phyloP scores from a whole-genome alignment of 148 eudicot genomes.

The Rhododendron ovatum region DNA sequence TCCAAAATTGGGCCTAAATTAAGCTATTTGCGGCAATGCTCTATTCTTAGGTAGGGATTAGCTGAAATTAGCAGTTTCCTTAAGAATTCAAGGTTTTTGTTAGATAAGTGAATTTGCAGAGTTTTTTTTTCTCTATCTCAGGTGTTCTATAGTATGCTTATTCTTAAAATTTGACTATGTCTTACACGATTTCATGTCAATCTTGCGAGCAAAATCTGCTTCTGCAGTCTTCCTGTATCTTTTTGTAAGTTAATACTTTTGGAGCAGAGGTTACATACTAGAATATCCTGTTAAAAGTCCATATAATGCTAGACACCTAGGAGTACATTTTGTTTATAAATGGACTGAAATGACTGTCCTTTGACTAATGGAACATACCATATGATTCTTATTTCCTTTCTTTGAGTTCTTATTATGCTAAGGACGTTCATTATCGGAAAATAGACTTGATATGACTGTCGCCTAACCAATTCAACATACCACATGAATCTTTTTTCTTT shows the following conservation, averaged over 20 bases:
- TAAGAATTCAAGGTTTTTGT: no score
- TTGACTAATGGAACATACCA: not conserved
- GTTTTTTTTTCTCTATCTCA: no score
- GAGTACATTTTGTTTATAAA: not conserved
- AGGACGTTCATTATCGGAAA: not conserved
- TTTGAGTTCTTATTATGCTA: not conserved
- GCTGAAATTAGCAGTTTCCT: no score
- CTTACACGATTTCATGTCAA: no score
- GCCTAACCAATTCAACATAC: not conserved
- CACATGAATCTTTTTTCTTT: not conserved
- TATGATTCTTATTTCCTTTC: not conserved
- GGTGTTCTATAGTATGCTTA: no score
- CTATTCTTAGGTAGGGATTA: no score
- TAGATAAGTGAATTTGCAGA: no score
- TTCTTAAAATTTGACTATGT: no score
- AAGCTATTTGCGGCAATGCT: not conserved
- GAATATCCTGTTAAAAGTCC: not conserved
- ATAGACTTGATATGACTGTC: not conserved
- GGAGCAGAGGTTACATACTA: not conserved
- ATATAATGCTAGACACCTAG: not conserved
- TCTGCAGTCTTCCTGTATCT: no score
- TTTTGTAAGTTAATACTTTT: no score
- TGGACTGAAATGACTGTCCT: not conserved
- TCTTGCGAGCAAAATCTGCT: no score
- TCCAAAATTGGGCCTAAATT: not conserved